Percentiles rank a stretch among this genome's conserved stretches.
Evolutionary conservation across 345 rosid genomes (phyloP).

Genomic region (Melaleuca alternifolia): DNA sequence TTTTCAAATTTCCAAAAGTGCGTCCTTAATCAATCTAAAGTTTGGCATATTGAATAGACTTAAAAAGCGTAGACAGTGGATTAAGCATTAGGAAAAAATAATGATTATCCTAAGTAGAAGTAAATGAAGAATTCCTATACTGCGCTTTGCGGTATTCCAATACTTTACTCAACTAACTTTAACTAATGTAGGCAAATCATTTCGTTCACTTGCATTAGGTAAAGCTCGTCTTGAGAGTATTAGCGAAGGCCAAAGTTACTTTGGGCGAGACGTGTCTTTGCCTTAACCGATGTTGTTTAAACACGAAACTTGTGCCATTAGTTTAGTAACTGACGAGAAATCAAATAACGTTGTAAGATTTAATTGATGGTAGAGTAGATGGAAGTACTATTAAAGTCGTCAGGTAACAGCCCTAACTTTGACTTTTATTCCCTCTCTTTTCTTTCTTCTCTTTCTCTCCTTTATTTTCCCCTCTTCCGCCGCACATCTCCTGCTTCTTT

Average conservation of each 20-base stretch:
- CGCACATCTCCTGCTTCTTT: no score
- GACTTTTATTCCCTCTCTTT: rapidly evolving
- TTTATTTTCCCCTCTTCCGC: no score
- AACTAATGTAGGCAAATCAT: background rate
- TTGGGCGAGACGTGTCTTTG: background rate
- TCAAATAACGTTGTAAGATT: background rate
- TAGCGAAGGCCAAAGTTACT: background rate
- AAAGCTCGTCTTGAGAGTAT: background rate
- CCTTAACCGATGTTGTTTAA: no score
- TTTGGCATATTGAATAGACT: background rate
- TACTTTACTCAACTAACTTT: background rate
- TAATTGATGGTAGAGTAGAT: background rate
- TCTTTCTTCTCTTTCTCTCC: no score
- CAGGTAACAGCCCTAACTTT: no score
- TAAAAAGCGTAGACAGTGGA: background rate
- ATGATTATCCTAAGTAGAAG: background rate
- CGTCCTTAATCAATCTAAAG: background rate
- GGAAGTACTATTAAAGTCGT: background rate
- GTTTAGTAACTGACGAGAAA: no score
- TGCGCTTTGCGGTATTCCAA: background rate
- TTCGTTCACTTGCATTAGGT: background rate
- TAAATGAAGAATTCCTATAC: background rate
- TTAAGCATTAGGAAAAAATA: background rate
- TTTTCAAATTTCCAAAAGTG: background rate
- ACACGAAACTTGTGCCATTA: no score